phyloP scores from a whole-genome alignment of 371 early-diverging fungal genomes.

The Zancudomyces culisetae region DNA sequence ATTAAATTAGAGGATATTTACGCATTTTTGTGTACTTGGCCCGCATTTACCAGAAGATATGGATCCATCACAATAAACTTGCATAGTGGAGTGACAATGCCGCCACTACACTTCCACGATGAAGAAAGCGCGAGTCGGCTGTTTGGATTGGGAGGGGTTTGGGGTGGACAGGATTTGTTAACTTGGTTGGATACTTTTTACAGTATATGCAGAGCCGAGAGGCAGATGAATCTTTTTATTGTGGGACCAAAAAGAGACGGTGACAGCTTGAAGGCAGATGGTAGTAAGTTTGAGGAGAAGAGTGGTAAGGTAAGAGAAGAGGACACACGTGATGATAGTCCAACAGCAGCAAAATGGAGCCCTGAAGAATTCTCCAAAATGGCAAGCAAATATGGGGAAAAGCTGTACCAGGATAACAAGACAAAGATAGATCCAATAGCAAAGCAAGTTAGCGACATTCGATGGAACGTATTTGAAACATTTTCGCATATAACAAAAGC shows the following conservation, averaged over 20 bases:
- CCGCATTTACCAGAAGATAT: conserved; percentile 29
- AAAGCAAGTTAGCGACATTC: conserved; percentile 10
- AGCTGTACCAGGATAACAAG: not conserved
- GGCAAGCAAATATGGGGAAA: not conserved
- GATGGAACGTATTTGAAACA: conserved; percentile 64
- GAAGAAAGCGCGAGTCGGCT: conserved; percentile 24
- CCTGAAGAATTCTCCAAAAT: not conserved
- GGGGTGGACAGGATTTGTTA: conserved; percentile 26
- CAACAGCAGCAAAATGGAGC: not conserved
- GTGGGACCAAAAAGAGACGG: conserved; percentile 9
- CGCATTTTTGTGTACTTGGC: conserved; percentile 27
- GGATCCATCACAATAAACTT: conserved; percentile 30
- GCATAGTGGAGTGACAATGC: conserved; percentile 26
- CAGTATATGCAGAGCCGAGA: conserved; percentile 3
- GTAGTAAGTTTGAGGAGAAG: not conserved
- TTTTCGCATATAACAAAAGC: conserved; percentile 66
- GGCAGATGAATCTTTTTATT: not conserved
- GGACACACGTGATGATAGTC: not conserved
- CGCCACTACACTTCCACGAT: conserved; percentile 33
- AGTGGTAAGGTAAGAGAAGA: not conserved
- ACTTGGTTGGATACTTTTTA: conserved; percentile 9
- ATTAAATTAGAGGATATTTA: conserved; percentile 24
- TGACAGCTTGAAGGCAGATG: conserved; percentile 6
- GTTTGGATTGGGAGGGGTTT: conserved; percentile 16
- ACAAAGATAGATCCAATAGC: not conserved